These are phyloP conservation scores for Annulohypoxylon moriforme DNA, from an alignment of 495 filamentous ascomycete species.

Conservation along the genomic window DNA sequence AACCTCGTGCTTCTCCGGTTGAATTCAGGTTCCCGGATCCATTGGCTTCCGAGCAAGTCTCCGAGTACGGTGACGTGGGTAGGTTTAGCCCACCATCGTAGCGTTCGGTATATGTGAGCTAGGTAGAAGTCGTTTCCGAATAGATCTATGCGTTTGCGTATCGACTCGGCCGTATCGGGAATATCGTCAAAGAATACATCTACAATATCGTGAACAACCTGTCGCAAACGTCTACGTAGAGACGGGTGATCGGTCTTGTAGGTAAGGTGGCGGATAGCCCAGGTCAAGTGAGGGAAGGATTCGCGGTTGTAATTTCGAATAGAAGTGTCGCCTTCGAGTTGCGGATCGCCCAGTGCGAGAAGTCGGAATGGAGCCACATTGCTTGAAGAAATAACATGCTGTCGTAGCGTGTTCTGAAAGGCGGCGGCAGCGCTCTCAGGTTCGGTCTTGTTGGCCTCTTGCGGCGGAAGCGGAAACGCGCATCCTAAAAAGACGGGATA, in stretches of 20 bases:
- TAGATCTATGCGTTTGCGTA: conserved; percentile 84
- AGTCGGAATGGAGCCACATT: conserved; percentile 80
- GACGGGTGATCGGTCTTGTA: conserved; percentile 56
- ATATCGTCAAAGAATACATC: conserved; percentile 71
- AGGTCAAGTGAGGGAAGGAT: conserved; percentile 67
- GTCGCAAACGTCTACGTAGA: conserved; percentile 58
- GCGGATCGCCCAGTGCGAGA: conserved; percentile 91
- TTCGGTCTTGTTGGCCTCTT: conserved; percentile 23
- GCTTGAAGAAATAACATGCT: conserved; percentile 47
- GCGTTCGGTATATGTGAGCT: conserved; percentile 88
- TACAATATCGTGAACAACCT: conserved; percentile 63
- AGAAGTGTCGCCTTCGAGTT: conserved; percentile 92
- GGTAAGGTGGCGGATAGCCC: conserved; percentile 63
- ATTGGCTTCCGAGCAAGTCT: conserved; percentile 95
- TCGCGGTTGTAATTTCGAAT: conserved; percentile 71
- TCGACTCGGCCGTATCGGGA: conserved; percentile 67
- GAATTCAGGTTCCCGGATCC: conserved; percentile 91
- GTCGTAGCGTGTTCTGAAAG: conserved; percentile 45
- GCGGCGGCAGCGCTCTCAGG: conserved; percentile 23
- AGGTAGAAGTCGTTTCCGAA: conserved; percentile 96
- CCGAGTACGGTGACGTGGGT: conserved; percentile 92
- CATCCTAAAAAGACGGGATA: conserved; percentile 88
- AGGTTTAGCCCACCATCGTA: conserved; percentile 82
- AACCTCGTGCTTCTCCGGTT: conserved; percentile 73
- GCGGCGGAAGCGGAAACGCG: conserved; percentile 75